A percentile compares a stretch with the other conserved stretches of the same genome.
Evolutionary conservation across 768 basidiomycete genomes (phyloP).

Genomic region (Collybia sordida): DNA sequence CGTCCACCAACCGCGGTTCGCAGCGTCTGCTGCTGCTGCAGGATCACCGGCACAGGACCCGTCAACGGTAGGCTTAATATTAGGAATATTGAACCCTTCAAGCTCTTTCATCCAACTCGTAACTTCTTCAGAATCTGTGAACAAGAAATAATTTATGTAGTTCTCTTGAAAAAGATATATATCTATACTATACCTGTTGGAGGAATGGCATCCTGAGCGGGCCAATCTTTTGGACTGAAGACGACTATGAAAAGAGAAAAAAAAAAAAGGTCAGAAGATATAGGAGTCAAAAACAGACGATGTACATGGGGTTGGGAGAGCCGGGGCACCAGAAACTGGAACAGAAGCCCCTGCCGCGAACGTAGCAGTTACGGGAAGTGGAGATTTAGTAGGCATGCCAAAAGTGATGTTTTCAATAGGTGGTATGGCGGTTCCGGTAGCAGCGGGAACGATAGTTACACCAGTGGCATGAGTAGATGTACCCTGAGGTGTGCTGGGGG

Average conservation of each 20-base stretch:
- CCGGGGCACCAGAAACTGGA: conserved; percentile 63
- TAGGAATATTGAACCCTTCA: conserved; percentile 67
- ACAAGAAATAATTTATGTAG: background rate
- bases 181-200: conserved; percentile 46
- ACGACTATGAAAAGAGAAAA: conserved; percentile 19
- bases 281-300: conserved; percentile 8
- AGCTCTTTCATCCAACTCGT: conserved; percentile 75
- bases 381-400: conserved; percentile 58
- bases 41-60: conserved; percentile 70
- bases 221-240: conserved; percentile 47
- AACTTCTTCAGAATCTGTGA: conserved; percentile 60
- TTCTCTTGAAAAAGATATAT: background rate
- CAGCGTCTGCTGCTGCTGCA: conserved; percentile 51
- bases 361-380: conserved; percentile 49
- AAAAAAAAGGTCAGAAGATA: background rate
- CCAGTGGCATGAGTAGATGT: conserved; percentile 10
- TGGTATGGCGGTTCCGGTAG: conserved; percentile 49
- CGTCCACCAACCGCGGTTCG: conserved; percentile 87
- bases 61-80: conserved; percentile 58
- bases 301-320: conserved; percentile 65
- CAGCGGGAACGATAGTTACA: conserved; percentile 47
- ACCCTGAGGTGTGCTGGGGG: conserved; percentile 1
- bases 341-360: conserved; percentile 60
- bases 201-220: conserved; percentile 58
- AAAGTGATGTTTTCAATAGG: conserved; percentile 58